These are phyloP conservation scores for Phytophthora kernoviae DNA, from an alignment of 352 stramenopile genomes.

Conservation along the genomic window DNA sequence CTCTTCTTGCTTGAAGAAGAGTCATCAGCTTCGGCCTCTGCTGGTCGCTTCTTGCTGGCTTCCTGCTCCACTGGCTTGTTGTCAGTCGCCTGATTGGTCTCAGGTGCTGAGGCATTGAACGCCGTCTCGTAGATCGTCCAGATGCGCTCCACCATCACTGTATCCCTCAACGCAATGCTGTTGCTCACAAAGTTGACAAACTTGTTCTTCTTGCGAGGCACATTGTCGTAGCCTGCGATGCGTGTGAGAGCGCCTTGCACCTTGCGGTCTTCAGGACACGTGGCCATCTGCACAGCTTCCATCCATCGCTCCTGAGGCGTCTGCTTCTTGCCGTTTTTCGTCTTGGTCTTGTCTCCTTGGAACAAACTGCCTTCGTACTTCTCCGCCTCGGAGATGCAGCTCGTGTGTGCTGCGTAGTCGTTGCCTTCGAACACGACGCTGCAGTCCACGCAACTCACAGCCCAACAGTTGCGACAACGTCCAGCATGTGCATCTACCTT, in stretches of 20 bases:
- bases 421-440: constrained; percentile 90
- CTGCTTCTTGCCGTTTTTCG: constrained; percentile 71
- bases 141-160: constrained; percentile 57
- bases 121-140: constrained; percentile 75
- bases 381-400: constrained; percentile 93
- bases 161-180: constrained; percentile 64
- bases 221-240: constrained; percentile 87
- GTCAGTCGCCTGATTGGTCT: constrained; percentile 10
- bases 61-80: constrained; percentile 1
- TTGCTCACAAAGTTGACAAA: constrained; percentile 94
- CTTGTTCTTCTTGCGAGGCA: constrained; percentile 93
- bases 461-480: constrained; percentile 88
- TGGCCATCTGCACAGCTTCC: constrained; percentile 65
- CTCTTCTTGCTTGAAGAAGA: constrained; percentile 43
- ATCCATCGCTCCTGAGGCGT: constrained; percentile 90
- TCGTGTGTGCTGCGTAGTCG: constrained; percentile 89
- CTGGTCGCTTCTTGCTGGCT: constrained; percentile 52
- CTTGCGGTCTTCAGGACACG: constrained; percentile 50
- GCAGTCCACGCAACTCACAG: constrained; percentile 95
- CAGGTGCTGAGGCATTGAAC: constrained; percentile 53
- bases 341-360: constrained; percentile 61
- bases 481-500: constrained; percentile 91
- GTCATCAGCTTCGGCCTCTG: constrained; percentile 34
- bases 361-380: constrained; percentile 94
- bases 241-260: constrained; percentile 74